Base-by-base conservation (phyloP, 139 green algal species). In the Chlamydomonas sp. region DNA sequence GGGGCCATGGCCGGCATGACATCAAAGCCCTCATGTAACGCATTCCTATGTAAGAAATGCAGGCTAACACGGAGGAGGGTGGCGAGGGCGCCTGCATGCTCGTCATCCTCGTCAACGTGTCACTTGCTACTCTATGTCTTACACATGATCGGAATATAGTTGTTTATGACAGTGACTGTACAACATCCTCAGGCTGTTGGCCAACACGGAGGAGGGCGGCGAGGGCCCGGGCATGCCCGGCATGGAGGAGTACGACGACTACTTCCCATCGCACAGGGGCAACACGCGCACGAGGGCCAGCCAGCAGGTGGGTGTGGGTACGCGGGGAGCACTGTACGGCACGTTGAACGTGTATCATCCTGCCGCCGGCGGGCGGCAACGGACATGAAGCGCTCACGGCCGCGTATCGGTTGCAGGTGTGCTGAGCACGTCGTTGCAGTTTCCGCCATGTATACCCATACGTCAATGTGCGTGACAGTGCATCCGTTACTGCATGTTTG, bases 241-340 rank as follows among this genome's bases (percentile, higher is more conserved):
- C 62, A 5, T 81, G 59, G 78, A 83, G 4, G 78, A 83, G 6
- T 83, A 83, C 4, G 78, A 83, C 20, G 62, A 83, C 61, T 72
- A 63, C 63, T 83, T 74, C 78, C 1, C 62, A 2, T 18, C 78
- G 0, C 78, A 83, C 78, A 62, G 78, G 20, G 78, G 78, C 63
- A 83, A 73, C 18, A 72, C 78, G 5, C 16, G 62, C 12, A 63
- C 78, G 2, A 20, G 63, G 61, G 78, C 78, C 5, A 72, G 16
- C 20, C 78, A 83, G 78, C 78, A 83, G 78, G 78, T 83, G 14
- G 60, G 76, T 57, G 15, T 5, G 18, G 3, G 15, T 5, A 17
- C 14, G 15, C 15, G 71, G 71, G 14, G 71, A 5, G 12, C 1
- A 8, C 5, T 14, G 71, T 8, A 76, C 14, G 12, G 18, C 74